A percentile compares a stretch with the other conserved stretches of the same genome.
Conservation (phyloP, 495 filamentous ascomycete genomes). For the Paragyromitra xinjiangensis region DNA sequence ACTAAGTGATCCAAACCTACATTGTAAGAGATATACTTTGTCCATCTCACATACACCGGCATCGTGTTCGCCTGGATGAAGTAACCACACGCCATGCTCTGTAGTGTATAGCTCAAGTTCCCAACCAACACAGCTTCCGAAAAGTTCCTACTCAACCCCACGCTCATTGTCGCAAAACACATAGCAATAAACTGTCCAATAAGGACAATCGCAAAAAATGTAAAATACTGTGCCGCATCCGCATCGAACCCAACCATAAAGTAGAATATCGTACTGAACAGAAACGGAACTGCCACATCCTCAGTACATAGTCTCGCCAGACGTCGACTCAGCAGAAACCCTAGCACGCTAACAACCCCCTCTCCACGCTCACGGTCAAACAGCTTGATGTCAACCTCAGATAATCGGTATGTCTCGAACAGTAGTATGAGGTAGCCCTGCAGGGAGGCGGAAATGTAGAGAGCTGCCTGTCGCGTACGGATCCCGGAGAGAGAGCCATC, state of each 20-base stretch:
- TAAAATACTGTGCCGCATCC: constrained; percentile 70
- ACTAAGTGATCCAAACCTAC: constrained; percentile 55
- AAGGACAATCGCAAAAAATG: constrained; percentile 70
- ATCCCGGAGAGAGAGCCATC: constrained; percentile 70
- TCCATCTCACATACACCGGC: constrained; percentile 76
- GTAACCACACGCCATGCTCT: constrained; percentile 75
- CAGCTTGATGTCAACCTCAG: constrained; percentile 70
- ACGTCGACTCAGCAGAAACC: constrained; percentile 72
- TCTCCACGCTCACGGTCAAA: constrained; percentile 79
- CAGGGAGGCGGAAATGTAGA: constrained; percentile 72
- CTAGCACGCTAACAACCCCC: constrained; percentile 72
- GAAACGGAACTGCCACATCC: constrained; percentile 72
- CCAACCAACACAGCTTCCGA: constrained; percentile 70
- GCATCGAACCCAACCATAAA: constrained; percentile 77
- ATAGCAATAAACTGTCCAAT: constrained; percentile 73
- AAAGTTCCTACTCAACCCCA: constrained; percentile 70
- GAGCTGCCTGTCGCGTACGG: constrained; percentile 70
- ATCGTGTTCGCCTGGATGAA: constrained; percentile 76
- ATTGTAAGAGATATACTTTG: constrained; percentile 69
- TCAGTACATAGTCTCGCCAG: constrained; percentile 71
- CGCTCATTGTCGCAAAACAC: constrained; percentile 68
- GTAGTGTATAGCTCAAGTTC: constrained; percentile 75
- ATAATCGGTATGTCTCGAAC: constrained; percentile 76
- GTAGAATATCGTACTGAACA: constrained; percentile 68
- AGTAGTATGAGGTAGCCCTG: constrained; percentile 78